A percentile compares a stretch with the other conserved stretches of the same genome.
Evolutionary conservation across 1,284 basidiomycete genomes (phyloP).

Genomic region (Cutaneotrichosporon curvatum): DNA sequence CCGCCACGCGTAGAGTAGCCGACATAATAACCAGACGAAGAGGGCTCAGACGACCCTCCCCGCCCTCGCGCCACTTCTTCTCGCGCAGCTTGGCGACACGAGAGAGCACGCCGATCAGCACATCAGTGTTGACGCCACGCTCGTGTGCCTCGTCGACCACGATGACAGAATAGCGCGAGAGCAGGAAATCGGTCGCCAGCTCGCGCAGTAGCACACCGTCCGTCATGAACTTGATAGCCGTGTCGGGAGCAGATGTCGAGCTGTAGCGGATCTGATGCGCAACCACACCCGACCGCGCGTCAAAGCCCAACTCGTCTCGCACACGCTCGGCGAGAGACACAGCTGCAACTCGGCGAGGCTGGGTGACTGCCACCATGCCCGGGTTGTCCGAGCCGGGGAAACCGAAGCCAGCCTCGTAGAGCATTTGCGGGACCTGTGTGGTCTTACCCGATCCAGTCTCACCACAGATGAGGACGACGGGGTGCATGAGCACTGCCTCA

Average conservation of each 20-base stretch:
- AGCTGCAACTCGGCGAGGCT: conserved; percentile 94
- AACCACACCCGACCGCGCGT: conserved; percentile 59
- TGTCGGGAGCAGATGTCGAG: conserved; percentile 78
- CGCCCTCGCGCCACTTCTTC: conserved; percentile 66
- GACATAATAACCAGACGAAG: conserved; percentile 97
- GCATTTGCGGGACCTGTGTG: conserved; percentile 91
- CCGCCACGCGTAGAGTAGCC: conserved; percentile 86
- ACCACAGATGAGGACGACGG: conserved; percentile 67
- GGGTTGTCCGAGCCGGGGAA: conserved; percentile 82
- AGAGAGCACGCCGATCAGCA: conserved; percentile 90
- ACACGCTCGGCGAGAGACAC: conserved; percentile 93
- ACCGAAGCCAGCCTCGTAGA: conserved; percentile 93
- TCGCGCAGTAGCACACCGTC: conserved; percentile 95
- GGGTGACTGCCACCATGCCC: conserved; percentile 96
- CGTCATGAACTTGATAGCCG: conserved; percentile 98
- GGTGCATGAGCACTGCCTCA: conserved; percentile 80
- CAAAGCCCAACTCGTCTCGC: conserved; percentile 74
- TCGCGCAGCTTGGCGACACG: conserved; percentile 83
- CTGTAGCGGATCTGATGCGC: conserved; percentile 98
- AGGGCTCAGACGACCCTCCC: conserved; percentile 69
- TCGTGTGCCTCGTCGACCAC: conserved; percentile 98
- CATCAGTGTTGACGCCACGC: conserved; percentile 95
- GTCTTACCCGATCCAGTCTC: conserved; percentile 98
- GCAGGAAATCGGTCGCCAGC: conserved; percentile 79
- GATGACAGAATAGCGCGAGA: conserved; percentile 85